Percentiles rank a stretch among this genome's conserved stretches.
phyloP scores from a whole-genome alignment of 2,329 filamentous ascomycete species.

The Diaporthe helianthi region DNA sequence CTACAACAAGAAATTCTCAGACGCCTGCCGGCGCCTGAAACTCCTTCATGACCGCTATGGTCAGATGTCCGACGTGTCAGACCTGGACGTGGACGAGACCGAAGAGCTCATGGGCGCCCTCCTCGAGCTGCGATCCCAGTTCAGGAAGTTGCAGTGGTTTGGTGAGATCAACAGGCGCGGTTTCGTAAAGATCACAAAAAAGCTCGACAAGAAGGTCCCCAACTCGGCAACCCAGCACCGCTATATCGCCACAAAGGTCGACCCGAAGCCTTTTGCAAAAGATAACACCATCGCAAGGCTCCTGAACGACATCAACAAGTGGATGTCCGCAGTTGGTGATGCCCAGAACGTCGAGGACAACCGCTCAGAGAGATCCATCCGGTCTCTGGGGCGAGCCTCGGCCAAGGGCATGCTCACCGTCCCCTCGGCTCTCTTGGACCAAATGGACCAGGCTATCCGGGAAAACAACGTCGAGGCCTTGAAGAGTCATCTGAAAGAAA shows the following conservation, averaged over 20 bases:
- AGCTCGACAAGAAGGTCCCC: conserved; percentile 93
- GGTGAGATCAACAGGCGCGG: conserved; percentile 94
- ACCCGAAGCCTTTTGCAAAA: conserved; percentile 85
- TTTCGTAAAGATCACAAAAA: conserved; percentile 99
- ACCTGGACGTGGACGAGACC: conserved; percentile 84
- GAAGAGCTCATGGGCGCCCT: conserved; percentile 92
- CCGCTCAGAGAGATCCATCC: conserved; percentile 75
- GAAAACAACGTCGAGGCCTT: conserved; percentile 69
- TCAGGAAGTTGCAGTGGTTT: conserved; percentile 96
- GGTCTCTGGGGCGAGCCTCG: conserved; percentile 78
- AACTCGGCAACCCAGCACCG: conserved; percentile 78
- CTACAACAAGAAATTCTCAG: conserved; percentile 94
- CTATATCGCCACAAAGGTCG: conserved; percentile 90
- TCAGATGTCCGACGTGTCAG: conserved; percentile 71
- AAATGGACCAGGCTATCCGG: conserved; percentile 74
- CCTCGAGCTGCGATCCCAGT: conserved; percentile 83
- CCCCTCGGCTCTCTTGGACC: conserved; percentile 71
- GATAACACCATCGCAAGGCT: conserved; percentile 60
- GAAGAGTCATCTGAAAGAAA: conserved; percentile 62
- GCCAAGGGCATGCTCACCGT: conserved; percentile 79
- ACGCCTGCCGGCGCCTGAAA: conserved; percentile 82
- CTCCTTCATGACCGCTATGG: conserved; percentile 90
- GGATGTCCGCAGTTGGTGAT: conserved; percentile 84
- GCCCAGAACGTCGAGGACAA: conserved; percentile 78
- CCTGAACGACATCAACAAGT: conserved; percentile 79